phyloP scores from a whole-genome alignment of 2,329 filamentous ascomycete species.

The Ophiobolus disseminans region DNA sequence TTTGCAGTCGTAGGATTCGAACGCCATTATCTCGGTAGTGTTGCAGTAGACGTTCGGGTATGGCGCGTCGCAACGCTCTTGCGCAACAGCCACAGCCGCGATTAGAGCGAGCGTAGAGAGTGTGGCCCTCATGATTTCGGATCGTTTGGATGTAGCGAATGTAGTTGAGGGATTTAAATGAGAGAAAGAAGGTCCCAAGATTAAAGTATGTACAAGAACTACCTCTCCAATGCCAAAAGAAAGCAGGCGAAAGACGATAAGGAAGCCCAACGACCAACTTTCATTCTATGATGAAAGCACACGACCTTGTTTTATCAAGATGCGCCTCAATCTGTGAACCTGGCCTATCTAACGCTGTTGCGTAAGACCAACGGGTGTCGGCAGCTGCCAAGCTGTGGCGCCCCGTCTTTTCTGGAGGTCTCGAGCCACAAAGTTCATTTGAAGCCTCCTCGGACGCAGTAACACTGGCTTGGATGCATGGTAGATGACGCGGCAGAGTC shows the following conservation, averaged over 20 bases:
- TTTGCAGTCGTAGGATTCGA: conserved; percentile 28
- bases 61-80: conserved; percentile 33
- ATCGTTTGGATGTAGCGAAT: not conserved
- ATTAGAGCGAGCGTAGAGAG: conserved; percentile 17
- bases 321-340: not conserved
- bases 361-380: conserved; percentile 12
- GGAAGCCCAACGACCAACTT: conserved; percentile 1
- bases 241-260: conserved; percentile 3
- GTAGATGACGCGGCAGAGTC: conserved; percentile 4
- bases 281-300: conserved; percentile 14
- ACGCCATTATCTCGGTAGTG: conserved; percentile 31
- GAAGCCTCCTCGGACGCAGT: conserved; percentile 11
- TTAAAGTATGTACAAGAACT: not conserved
- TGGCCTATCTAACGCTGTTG: conserved; percentile 8
- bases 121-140: conserved; percentile 19
- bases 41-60: conserved; percentile 30
- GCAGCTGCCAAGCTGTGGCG: conserved; percentile 19
- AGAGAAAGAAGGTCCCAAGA: not conserved
- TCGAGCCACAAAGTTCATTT: conserved; percentile 16
- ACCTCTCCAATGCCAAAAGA: not conserved
- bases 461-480: conserved; percentile 10
- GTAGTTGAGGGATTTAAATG: conserved; percentile 3
- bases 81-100: conserved; percentile 19
- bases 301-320: conserved; percentile 17
- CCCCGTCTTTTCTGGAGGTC: conserved; percentile 2